Percentiles rank a stretch among this genome's conserved stretches.
phyloP scores from a whole-genome alignment of 768 basidiomycete genomes.

The Tylopilus rubrobrunneus region DNA sequence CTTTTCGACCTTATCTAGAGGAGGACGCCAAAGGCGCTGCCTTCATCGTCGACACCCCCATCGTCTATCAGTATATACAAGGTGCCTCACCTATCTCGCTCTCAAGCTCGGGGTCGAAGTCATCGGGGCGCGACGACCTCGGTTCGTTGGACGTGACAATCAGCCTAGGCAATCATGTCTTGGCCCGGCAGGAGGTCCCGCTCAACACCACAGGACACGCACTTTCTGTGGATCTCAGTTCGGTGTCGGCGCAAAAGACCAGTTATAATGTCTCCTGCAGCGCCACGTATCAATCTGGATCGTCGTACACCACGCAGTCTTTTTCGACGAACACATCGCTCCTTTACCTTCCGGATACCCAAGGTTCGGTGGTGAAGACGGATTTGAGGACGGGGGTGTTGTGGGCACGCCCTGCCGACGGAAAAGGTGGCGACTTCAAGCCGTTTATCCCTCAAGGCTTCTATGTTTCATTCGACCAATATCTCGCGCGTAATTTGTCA shows the following conservation, averaged over 20 bases:
- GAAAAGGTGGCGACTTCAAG: conserved; percentile 23
- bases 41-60: conserved; percentile 37
- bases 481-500: conserved; percentile 49
- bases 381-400: conserved; percentile 45
- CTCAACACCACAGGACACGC: conserved; percentile 37
- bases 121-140: not conserved
- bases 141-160: conserved; percentile 28
- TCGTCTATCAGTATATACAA: conserved; percentile 34
- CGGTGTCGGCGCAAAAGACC: conserved; percentile 25
- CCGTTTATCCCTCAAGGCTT: conserved; percentile 68
- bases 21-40: conserved; percentile 30
- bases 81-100: conserved; percentile 33
- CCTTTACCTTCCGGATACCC: conserved; percentile 39
- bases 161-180: conserved; percentile 22
- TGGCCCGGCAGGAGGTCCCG: conserved; percentile 29
- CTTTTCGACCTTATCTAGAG: conserved; percentile 44
- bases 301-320: conserved; percentile 15
- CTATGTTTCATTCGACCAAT: conserved; percentile 58
- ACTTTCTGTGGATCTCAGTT: conserved; percentile 31
- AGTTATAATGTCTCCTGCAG: conserved; percentile 34
- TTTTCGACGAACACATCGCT: conserved; percentile 33
- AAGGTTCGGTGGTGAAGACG: conserved; percentile 43
- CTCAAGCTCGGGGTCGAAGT: not conserved
- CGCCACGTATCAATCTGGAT: conserved; percentile 23
- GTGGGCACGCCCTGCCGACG: conserved; percentile 34